Evolutionary conservation across 805 yeast species (phyloP).

Genomic region (Metschnikowia henanensis): DNA sequence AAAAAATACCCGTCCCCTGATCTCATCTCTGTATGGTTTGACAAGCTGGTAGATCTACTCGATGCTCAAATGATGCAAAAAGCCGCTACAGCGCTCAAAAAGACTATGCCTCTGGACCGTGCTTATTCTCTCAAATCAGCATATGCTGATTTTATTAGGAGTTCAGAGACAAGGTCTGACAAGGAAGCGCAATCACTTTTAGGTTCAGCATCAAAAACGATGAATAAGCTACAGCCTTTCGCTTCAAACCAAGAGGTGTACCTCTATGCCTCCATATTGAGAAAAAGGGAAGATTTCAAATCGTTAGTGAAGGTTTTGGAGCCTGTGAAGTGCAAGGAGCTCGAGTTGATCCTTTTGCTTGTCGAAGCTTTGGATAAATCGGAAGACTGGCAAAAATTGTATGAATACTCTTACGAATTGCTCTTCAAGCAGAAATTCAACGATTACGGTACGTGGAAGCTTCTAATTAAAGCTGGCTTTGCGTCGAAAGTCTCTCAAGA

Average conservation of each 20-base stretch:
- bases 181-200: slow-evolving; percentile 35
- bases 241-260: slow-evolving; percentile 64
- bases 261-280: slow-evolving; percentile 53
- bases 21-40: slow-evolving; percentile 57
- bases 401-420: slow-evolving; percentile 22
- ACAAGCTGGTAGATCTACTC: slow-evolving; percentile 44
- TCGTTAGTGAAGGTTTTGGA: slow-evolving; percentile 29
- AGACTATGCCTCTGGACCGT: slow-evolving; percentile 21
- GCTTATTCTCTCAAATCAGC: slow-evolving; percentile 53
- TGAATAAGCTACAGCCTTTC: slow-evolving; percentile 53
- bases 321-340: slow-evolving; percentile 42
- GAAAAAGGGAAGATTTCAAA: slow-evolving; percentile 31
- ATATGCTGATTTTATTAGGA: slow-evolving; percentile 48
- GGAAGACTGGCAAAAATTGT: slow-evolving; percentile 45
- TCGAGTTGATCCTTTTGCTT: slow-evolving; percentile 61
- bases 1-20: slow-evolving; percentile 54
- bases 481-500: slow-evolving; percentile 34
- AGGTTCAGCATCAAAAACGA: slow-evolving; percentile 35
- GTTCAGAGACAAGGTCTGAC: slow-evolving; percentile 31
- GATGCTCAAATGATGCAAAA: slow-evolving; percentile 56
- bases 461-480: slow-evolving; percentile 46
- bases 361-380: slow-evolving; percentile 45
- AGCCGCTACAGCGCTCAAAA: slow-evolving; percentile 34
- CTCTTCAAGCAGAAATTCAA: slow-evolving; percentile 55
- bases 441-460: slow-evolving; percentile 77